A percentile compares a stretch with the other conserved stretches of the same genome.
phyloP scores from a whole-genome alignment of 805 yeast genomes.

The Wickerhamiella vanderwaltii region DNA sequence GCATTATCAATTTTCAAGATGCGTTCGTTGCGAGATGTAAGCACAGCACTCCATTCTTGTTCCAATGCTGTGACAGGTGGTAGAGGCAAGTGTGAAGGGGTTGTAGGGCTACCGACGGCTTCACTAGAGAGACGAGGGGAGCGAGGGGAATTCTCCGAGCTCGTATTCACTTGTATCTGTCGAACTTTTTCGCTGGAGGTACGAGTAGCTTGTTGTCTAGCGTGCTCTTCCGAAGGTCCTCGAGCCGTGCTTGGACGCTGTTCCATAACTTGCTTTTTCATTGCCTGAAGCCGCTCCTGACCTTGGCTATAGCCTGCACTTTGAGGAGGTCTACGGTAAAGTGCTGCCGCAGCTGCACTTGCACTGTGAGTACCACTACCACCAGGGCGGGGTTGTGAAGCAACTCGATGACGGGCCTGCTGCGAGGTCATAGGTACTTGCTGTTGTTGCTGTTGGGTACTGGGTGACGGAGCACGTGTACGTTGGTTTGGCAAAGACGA shows the following conservation, averaged over 20 bases:
- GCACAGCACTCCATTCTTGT: conserved; percentile 36
- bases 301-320: conserved; percentile 19
- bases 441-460: background rate
- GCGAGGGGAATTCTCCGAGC: background rate
- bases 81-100: conserved; percentile 9
- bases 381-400: background rate
- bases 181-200: background rate
- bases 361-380: conserved; percentile 4
- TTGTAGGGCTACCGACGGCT: background rate
- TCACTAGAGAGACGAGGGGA: background rate
- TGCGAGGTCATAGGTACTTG: background rate
- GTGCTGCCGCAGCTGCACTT: conserved; percentile 16
- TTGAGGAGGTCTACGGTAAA: conserved; percentile 11
- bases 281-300: conserved; percentile 20
- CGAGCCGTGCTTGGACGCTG: conserved; percentile 1
- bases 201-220: background rate
- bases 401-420: conserved; percentile 5
- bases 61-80: conserved; percentile 38
- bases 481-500: background rate
- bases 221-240: background rate
- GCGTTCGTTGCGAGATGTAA: conserved; percentile 37
- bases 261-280: conserved; percentile 16
- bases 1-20: conserved; percentile 36
- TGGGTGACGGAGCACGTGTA: background rate
- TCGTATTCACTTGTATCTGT: background rate